Conservation (phyloP, 139 green algal species). For the Raphidocelis subcapitata region DNA sequence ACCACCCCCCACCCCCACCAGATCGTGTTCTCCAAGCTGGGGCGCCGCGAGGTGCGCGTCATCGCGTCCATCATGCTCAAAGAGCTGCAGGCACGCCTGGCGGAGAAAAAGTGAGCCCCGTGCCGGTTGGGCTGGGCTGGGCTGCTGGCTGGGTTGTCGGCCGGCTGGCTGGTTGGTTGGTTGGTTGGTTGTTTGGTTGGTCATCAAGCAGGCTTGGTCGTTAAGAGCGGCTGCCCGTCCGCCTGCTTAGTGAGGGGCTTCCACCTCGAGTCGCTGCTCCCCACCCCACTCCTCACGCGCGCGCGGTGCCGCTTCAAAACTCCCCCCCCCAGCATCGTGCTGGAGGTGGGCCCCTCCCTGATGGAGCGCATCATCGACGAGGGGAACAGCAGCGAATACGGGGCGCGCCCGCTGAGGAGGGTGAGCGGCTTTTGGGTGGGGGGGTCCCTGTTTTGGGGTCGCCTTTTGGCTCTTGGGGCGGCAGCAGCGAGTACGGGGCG, state of each 20-base stretch:
- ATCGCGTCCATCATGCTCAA: conserved; percentile 73
- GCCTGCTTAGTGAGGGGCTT: too few relatives aligned
- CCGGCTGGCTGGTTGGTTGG: too few relatives aligned
- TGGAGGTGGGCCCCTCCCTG: conserved; percentile 35
- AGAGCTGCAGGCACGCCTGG: conserved; percentile 49
- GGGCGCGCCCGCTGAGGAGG: conserved; percentile 73
- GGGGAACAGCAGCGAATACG: conserved; percentile 70
- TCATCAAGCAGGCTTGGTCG: too few relatives aligned
- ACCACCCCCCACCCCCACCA: conserved; percentile 28
- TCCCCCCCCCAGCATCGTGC: background rate
- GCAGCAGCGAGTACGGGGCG: background rate
- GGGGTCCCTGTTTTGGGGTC: background rate
- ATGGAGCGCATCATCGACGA: conserved; percentile 63
- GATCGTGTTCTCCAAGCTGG: conserved; percentile 81
- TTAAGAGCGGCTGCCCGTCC: too few relatives aligned
- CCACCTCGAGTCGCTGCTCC: too few relatives aligned
- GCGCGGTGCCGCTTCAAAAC: background rate
- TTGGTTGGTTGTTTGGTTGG: too few relatives aligned
- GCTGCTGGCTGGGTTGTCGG: too few relatives aligned
- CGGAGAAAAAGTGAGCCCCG: conserved; percentile 19
- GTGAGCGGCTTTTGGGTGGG: conserved; percentile 4
- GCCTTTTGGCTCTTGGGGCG: background rate
- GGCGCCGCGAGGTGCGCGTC: conserved; percentile 42
- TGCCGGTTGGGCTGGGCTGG: conserved; percentile 49
- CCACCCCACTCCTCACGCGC: background rate